phyloP scores from a whole-genome alignment of 805 yeast species.

The Pichia cabralensis region DNA sequence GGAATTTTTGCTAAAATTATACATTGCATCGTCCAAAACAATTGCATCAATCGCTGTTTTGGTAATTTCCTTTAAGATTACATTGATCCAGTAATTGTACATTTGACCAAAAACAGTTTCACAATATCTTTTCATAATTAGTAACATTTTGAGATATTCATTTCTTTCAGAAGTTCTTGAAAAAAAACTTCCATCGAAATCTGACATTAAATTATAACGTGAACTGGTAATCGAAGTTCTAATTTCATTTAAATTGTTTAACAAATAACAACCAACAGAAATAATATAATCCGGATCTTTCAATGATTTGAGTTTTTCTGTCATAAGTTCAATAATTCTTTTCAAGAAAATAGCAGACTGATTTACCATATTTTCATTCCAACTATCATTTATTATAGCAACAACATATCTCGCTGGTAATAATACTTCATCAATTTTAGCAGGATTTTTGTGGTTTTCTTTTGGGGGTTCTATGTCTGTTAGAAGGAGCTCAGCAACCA shows the following conservation, averaged over 20 bases:
- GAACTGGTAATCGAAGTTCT: constrained; percentile 3
- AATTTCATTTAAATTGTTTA: constrained; percentile 9
- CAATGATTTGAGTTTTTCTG: background rate
- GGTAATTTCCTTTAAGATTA: constrained; percentile 6
- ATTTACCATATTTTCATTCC: constrained; percentile 87
- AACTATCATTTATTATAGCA: constrained; percentile 86
- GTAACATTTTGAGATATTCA: constrained; percentile 8
- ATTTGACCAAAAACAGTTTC: constrained; percentile 11
- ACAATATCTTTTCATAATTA: constrained; percentile 11
- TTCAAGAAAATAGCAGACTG: constrained; percentile 88
- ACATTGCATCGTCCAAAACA: constrained; percentile 6
- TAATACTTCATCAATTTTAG: constrained; percentile 70
- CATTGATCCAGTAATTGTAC: constrained; percentile 9
- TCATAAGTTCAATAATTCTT: constrained; percentile 42
- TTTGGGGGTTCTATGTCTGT: constrained; percentile 77
- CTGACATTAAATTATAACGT: constrained; percentile 7
- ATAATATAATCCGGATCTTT: constrained; percentile 5
- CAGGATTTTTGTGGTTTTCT: constrained; percentile 68
- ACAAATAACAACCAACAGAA: constrained; percentile 9
- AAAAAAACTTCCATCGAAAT: constrained; percentile 3
- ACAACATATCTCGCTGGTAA: constrained; percentile 93
- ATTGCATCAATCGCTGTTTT: constrained; percentile 7
- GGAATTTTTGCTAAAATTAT: too few species aligned
- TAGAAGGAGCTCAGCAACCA: constrained; percentile 74
- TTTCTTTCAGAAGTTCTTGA: constrained; percentile 7